Evolutionary conservation across 2,329 filamentous ascomycete species (phyloP), one percentile per base, ranked within the genome.

Genomic region (Fusarium subglutinans): DNA sequence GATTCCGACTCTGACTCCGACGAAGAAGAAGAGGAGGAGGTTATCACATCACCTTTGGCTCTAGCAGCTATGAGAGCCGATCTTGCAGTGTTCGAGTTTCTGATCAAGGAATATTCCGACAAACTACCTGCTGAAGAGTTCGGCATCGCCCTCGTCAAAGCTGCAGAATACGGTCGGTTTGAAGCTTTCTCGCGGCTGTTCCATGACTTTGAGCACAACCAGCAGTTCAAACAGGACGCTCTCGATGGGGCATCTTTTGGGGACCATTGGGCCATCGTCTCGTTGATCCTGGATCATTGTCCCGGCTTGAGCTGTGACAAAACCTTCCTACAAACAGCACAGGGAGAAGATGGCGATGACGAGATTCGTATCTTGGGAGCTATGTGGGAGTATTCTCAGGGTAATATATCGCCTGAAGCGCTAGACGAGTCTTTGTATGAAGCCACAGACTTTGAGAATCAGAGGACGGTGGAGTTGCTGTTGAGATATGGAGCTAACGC

Each of bases 141-240:
- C 44, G 81, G 80, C 50, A 83, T 80, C 37, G 83, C 84, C 2
- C 74, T 85, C 6, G 73, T 84, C 28, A 81, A 78, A n/a, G 81
- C 83, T 9, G 84, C 84, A 7, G 78, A 78, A 17, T 77, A 78
- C 3, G 83, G 83, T n/a, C 78, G 82, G n/a, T 50, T 82, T 2
- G 83, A 85, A 40, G 80, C 83, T 1, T 81, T 85, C 66, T 83
- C 81, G n/a, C 78, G 79, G 35, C 69, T 85, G 2, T 77, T 85
- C 9, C 70, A 60, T 8, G 70, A 79, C n/a, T 84, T 81, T 38
- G 53, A 80, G 11, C 82, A 84, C 22, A 70, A 70, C 1, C 63
- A 75, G 17, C 47, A 79, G 12, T 79, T 77, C 17, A 82, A 81
- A 28, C 82, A 85, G 50, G 35, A 60, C 1, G 82, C 83, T 6